Base-by-base conservation (phyloP, 2,329 filamentous ascomycete species). In the Nannizziopsis arthrosporioides region DNA sequence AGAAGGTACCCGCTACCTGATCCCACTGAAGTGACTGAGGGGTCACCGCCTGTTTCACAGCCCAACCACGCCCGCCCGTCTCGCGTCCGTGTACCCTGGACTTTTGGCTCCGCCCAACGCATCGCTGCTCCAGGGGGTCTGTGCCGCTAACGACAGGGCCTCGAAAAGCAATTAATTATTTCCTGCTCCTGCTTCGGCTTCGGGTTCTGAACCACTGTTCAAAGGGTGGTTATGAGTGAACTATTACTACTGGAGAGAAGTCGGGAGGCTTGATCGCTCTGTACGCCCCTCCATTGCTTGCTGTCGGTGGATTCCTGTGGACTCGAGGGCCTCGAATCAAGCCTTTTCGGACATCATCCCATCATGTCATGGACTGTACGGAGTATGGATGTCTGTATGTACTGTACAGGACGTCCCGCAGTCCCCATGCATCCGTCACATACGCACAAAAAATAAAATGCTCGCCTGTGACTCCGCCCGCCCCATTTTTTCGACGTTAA, bases 21-120 rank as follows among this genome's bases (percentile, higher is more conserved):
- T 37, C 32, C 53, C 48, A 52, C 50, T 46, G 44, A 51, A 48
- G 18, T 48, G 44, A 50, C 48, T 51, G 50, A 53, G 53, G 51
- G 48, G 53, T 54, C 53, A 54, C 53, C 53, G 53, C 53, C 46
- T 51, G 42, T 54, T 54, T 50, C 44, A 45, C 45, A 31, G 48
- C 51, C 50, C 48, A 48, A 48, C 48, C 44, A 19, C 8, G 42
- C 35, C 46, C 9, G 43, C 12, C 11, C 42, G 31, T 22, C 30
- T 34, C 41, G 14, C 12, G 34, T n/a, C 30, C 27, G 27, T 34
- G 49, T 51, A 51, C 44, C 49, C 35, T 41, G 41, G 44, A 51
- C 49, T 38, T 51, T 10, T n/a, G n/a, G n/a, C 19, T 44, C 37
- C 3, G 42, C 42, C 42, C 42, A 38, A 34, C 27, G 7, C 19